These are phyloP conservation scores for Barnettozyma siamensis DNA, from an alignment of 805 yeast genomes.

Conservation along the genomic window DNA sequence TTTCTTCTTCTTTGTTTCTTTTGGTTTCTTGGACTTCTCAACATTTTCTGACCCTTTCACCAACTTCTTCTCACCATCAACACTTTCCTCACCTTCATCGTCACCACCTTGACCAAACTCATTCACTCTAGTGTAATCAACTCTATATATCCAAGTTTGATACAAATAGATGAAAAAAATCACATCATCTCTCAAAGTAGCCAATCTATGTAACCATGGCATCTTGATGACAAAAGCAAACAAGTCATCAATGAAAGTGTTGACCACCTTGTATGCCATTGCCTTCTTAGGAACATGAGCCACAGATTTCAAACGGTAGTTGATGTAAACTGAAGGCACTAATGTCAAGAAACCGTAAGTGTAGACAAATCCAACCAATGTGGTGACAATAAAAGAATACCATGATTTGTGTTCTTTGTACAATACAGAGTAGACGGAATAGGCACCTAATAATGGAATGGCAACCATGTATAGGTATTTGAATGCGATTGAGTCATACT, in stretches of 20 bases:
- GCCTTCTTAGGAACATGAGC: constrained; percentile 38
- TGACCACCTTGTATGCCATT: constrained; percentile 36
- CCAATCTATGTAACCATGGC: constrained; percentile 37
- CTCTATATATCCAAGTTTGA: constrained; percentile 36
- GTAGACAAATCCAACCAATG: constrained; percentile 36
- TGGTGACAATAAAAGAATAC: constrained; percentile 35
- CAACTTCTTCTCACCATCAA: constrained; percentile 10
- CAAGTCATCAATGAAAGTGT: constrained; percentile 36
- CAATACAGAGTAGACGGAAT: constrained; percentile 31
- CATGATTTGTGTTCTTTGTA: constrained; percentile 37
- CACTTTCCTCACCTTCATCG: constrained; percentile 9
- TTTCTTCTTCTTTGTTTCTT: constrained; percentile 1
- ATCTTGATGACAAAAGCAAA: constrained; percentile 37
- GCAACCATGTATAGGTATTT: constrained; percentile 32
- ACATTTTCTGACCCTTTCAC: constrained; percentile 1
- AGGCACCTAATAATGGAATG: constrained; percentile 31
- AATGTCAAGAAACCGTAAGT: constrained; percentile 37
- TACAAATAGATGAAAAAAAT: constrained; percentile 35
- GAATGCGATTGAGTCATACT: constrained; percentile 36
- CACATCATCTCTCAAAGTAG: constrained; percentile 37
- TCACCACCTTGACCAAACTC: constrained; percentile 35
- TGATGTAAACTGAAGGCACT: constrained; percentile 36
- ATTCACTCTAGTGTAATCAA: constrained; percentile 33
- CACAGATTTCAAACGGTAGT: constrained; percentile 36
- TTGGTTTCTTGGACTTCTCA: neutral